These are phyloP conservation scores for Zasmidium angulare DNA, from an alignment of 2,329 filamentous ascomycete genomes.

Conservation along the genomic window DNA sequence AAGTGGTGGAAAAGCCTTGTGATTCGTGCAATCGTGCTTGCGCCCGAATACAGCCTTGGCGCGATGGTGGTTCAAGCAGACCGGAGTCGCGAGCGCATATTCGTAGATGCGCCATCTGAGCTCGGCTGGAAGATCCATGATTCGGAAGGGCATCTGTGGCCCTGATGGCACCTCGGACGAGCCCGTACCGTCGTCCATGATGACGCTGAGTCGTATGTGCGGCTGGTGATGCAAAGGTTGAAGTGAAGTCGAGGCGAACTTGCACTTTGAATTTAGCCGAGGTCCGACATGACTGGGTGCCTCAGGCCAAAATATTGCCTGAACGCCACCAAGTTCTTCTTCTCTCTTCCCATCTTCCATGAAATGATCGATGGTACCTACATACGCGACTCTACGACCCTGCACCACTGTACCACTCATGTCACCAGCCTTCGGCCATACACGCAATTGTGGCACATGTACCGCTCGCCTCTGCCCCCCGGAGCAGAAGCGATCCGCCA, in stretches of 20 bases:
- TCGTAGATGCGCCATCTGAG: slow-evolving; percentile 1
- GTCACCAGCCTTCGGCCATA: background rate
- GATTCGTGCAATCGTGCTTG: no score
- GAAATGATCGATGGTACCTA: background rate
- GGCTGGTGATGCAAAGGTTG: no score
- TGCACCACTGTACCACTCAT: background rate
- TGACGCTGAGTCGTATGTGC: no score
- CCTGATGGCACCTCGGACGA: background rate
- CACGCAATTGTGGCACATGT: background rate
- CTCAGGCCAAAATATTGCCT: no score
- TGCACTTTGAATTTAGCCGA: no score
- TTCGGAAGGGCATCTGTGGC: background rate
- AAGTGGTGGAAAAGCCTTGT: background rate
- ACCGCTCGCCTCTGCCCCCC: background rate
- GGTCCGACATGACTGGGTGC: no score
- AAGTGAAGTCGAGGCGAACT: no score
- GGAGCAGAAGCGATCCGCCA: background rate
- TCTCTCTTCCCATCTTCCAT: background rate
- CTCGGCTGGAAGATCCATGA: background rate
- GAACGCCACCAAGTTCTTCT: no score
- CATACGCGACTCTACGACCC: background rate
- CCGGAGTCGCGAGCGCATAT: background rate
- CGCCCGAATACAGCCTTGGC: no score
- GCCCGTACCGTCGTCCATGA: no score
- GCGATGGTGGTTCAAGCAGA: background rate